A percentile compares a stretch with the other conserved stretches of the same genome.
Evolutionary conservation across 352 stramenopile species (phyloP).

Genomic region (Globisporangium takayamanum): DNA sequence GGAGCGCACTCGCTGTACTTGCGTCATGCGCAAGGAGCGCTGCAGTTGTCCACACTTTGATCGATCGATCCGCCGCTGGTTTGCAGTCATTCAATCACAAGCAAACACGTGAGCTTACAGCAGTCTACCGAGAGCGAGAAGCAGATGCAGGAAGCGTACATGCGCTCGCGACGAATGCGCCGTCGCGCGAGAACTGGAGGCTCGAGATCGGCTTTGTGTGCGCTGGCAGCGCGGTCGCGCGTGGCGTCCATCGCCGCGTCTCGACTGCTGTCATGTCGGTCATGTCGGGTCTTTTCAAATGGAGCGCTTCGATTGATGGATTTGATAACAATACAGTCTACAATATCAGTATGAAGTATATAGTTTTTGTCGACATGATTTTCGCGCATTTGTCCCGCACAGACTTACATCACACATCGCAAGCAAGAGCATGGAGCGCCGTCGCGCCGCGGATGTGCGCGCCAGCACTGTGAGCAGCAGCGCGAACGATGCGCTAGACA

Average conservation of each 20-base stretch:
- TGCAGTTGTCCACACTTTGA: slow-evolving; percentile 68
- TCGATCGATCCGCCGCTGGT: slow-evolving; percentile 58
- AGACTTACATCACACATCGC: too few relatives aligned
- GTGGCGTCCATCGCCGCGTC: slow-evolving; percentile 3
- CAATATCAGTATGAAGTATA: too few relatives aligned
- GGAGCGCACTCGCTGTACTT: too few relatives aligned
- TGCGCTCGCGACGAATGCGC: slow-evolving; percentile 50
- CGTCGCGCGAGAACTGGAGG: slow-evolving; percentile 57
- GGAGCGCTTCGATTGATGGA: not conserved
- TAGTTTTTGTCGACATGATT: too few relatives aligned
- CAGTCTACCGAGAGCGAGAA: not conserved
- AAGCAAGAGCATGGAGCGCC: too few relatives aligned
- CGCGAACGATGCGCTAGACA: too few relatives aligned
- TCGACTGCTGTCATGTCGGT: not conserved
- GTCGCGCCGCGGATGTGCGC: too few relatives aligned
- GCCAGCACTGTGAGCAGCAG: too few relatives aligned
- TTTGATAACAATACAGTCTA: too few relatives aligned
- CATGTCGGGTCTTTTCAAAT: not conserved
- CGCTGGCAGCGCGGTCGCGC: slow-evolving; percentile 15
- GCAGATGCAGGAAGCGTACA: slow-evolving; percentile 27
- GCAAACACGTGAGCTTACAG: not conserved
- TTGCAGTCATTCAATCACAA: not conserved
- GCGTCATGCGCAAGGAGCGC: slow-evolving; percentile 14
- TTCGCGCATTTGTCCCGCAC: too few relatives aligned
- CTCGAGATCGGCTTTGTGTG: slow-evolving; percentile 74